Base-by-base conservation (phyloP, 176 grass and related monocot genomes). In the Triticum dicoccoides region DNA sequence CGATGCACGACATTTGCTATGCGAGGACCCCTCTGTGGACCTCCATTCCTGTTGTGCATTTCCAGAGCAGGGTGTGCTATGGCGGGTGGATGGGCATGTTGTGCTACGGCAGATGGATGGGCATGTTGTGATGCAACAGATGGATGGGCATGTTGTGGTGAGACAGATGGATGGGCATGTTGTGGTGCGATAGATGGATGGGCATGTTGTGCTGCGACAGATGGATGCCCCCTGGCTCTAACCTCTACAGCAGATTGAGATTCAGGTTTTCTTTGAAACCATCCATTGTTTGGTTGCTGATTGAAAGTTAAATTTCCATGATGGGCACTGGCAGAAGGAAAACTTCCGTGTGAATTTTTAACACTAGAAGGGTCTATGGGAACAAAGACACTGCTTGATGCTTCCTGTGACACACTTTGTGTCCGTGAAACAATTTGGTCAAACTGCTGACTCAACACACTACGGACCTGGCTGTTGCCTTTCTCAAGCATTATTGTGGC, bases 1-100 rank as follows among this genome's bases (percentile, higher is more conserved):
- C 92, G 91, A 59, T 93, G 82, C 44, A 98, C 93, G 64, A 98
- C 90, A 62, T 91, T 98, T 33, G 93, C 96, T 70, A 98, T 90
- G 39, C 92, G 88, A 87, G 96, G 96, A 61, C 96, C 93, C 82
- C 84, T 92, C 25, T 90, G 93, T 30, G 61, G 77, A 87, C 84
- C 82, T 85, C 67, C 90, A 92, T 79, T 86, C 79, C 79, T 92
- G 83, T 13, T 89, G 34, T 73, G 86, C 78, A 83, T 88, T 81
- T 91, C 85, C 77, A 88, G 70, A 27, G 89, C 51, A 81, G 81
- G 51, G 84, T 54, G 51, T 54, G 14, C 51, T 54, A 54, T 14
- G 15, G 51, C 51, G 0, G 51, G 1, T 54, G 51, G 51, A 54
- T 54, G 51, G 51, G 51, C 51, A 54, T 54, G 51, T 54, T 54